These are phyloP conservation scores for Lophiostoma macrostomum DNA, from an alignment of 495 filamentous ascomycete species.

Conservation along the genomic window DNA sequence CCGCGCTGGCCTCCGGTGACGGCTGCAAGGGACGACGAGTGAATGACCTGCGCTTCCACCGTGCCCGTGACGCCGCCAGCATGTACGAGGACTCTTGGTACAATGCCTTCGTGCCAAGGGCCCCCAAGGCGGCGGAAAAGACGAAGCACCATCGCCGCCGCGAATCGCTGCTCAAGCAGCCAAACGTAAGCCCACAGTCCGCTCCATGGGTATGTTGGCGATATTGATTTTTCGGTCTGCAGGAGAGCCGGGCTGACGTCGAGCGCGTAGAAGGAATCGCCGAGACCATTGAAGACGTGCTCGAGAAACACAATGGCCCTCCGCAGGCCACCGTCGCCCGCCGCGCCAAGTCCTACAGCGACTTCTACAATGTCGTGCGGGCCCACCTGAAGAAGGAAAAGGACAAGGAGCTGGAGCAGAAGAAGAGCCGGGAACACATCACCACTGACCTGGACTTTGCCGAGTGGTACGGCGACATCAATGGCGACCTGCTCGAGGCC, in stretches of 20 bases:
- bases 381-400: conserved; percentile 52
- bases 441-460: conserved; percentile 58
- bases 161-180: conserved; percentile 64
- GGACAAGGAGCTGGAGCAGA: conserved; percentile 37
- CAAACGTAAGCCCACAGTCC: conserved; percentile 55
- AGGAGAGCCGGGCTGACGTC: conserved; percentile 46
- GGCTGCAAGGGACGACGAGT: conserved; percentile 4
- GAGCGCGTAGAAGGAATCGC: conserved; percentile 43
- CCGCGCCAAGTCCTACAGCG: conserved; percentile 72
- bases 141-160: conserved; percentile 58
- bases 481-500: conserved; percentile 66
- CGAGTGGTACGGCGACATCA: conserved; percentile 59
- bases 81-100: conserved; percentile 81
- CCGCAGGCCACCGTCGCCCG: conserved; percentile 60
- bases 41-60: not conserved
- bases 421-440: conserved; percentile 37
- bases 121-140: conserved; percentile 47
- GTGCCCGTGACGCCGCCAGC: conserved; percentile 1
- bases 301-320: conserved; percentile 50
- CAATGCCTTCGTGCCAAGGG: conserved; percentile 56
- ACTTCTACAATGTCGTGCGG: conserved; percentile 65
- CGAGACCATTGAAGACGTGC: conserved; percentile 50
- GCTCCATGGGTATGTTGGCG: conserved; percentile 26
- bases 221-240: conserved; percentile 41
- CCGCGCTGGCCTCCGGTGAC: not conserved